phyloP scores from a whole-genome alignment of 2,329 filamentous ascomycete genomes.

The Pseudocercospora crystallina region DNA sequence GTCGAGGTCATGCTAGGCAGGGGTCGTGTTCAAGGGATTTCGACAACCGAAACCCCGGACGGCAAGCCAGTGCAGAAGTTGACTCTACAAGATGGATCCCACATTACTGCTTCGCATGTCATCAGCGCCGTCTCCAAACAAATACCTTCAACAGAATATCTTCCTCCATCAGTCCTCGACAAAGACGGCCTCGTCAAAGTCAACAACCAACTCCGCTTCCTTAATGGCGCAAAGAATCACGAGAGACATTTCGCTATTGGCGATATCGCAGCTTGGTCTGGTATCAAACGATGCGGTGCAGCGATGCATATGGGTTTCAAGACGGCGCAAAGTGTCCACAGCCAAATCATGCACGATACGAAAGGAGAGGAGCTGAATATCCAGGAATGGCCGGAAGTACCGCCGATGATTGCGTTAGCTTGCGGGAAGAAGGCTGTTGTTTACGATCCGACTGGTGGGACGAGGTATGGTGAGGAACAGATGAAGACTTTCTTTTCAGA shows the following conservation, averaged over 20 bases:
- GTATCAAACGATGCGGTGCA: constrained; percentile 75
- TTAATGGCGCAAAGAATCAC: constrained; percentile 55
- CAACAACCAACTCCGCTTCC: constrained; percentile 57
- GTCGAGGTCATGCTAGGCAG: constrained; percentile 63
- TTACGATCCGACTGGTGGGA: constrained; percentile 11
- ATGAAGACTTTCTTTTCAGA: constrained; percentile 17
- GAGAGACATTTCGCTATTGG: constrained; percentile 67
- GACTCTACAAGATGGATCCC: constrained; percentile 60
- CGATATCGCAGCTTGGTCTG: constrained; percentile 69
- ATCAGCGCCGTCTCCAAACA: constrained; percentile 68
- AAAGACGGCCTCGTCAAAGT: constrained; percentile 67
- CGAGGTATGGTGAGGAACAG: constrained; percentile 11
- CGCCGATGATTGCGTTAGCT: constrained; percentile 18
- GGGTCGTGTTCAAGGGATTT: constrained; percentile 56
- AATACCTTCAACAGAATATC: constrained; percentile 61
- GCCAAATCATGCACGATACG: constrained; percentile 54
- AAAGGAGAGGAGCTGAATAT: constrained; percentile 6
- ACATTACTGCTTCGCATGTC: constrained; percentile 62
- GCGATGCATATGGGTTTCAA: constrained; percentile 73
- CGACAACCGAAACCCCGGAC: constrained; percentile 47
- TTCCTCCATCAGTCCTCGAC: constrained; percentile 60
- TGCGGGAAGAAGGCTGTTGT: constrained; percentile 16
- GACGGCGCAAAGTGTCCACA: constrained; percentile 66
- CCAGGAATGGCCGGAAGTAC: constrained; percentile 8
- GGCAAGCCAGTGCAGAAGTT: constrained; percentile 47